A percentile compares a stretch with the other conserved stretches of the same genome.
phyloP scores from a whole-genome alignment of 305 asterid genomes.

The Fraxinus nigra region DNA sequence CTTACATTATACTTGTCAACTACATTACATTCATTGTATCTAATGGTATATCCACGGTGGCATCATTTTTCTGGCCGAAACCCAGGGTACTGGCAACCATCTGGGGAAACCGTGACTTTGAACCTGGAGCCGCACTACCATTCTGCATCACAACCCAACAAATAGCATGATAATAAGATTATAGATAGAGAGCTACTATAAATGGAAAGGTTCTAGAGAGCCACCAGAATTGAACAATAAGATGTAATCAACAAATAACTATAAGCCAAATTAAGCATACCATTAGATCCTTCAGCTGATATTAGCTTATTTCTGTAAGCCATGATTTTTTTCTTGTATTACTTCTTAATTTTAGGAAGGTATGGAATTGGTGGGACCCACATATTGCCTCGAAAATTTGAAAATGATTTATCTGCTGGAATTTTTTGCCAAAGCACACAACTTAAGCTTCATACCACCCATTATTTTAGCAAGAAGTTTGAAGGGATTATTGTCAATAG shows the following conservation, averaged over 20 bases:
- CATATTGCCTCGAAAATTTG: background rate
- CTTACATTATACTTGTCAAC: conserved; percentile 6
- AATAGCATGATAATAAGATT: conserved; percentile 8
- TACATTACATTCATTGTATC: conserved; percentile 68
- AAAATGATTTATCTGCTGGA: background rate
- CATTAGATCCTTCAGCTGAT: background rate
- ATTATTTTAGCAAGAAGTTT: background rate
- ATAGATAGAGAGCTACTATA: conserved; percentile 3
- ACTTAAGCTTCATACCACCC: background rate
- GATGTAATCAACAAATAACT: background rate
- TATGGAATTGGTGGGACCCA: background rate
- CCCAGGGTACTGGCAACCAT: conserved; percentile 80
- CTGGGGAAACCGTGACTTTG: conserved; percentile 82
- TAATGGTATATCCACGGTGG: conserved; percentile 84
- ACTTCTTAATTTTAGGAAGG: background rate
- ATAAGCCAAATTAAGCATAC: background rate
- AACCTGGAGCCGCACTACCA: conserved; percentile 50
- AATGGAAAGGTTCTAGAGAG: conserved; percentile 7
- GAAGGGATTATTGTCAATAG: background rate
- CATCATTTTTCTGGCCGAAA: conserved; percentile 92
- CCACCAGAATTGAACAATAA: background rate
- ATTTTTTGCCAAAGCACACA: background rate
- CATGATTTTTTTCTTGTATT: background rate
- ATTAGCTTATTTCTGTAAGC: conserved; percentile 2
- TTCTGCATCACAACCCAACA: conserved; percentile 51